Base-by-base conservation (phyloP, 1,284 basidiomycete genomes). In the Heliocybe sulcata region DNA sequence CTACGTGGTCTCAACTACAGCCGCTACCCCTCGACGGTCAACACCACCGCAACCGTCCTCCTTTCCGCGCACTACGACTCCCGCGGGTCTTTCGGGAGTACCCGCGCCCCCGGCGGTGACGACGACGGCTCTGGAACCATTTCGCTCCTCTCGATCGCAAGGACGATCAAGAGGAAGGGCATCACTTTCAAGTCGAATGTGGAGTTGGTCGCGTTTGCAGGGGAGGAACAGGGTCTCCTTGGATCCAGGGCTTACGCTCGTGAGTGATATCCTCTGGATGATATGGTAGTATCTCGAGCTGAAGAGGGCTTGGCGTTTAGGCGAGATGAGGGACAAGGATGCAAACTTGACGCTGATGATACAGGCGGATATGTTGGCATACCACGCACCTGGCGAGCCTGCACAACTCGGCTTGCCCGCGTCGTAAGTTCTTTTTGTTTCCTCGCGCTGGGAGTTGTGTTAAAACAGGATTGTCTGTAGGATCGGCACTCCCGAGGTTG, bases 341-440 rank as follows among this genome's bases (percentile, higher is more conserved):
- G 83, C 82, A 19, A 87, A 90, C 59, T 73, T 94, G 49, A 82
- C 85, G 2, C 68, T 94, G 38, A 90, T 94, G 79, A 77, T 94
- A 55, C 92, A 94, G 67, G 89, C 89, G 0, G 92, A 95, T 64
- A 94, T 94, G 92, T 76, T 90, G 49, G 92, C 80, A 0, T 94
- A 92, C 66, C 89, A 82, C 56, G 82, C 74, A 29, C 80, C 77
- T 12, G 79, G 76, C 38, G 92, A 94, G 70, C 87, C 90, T 26
- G 67, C 81, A 3, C 92, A 94, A 66, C 78, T 94, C 6, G 92
- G 87, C 27, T 77, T 94, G 42, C 91, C 84, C 11, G 71, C 76
- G n/a, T 54, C 57, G 85, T 87, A 54, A 48, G 77, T 69, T 2
- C 12, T n/a, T 22, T 6, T 23, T 33, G 12, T 27, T 8, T n/a